phyloP scores from a whole-genome alignment of 2,329 filamentous ascomycete genomes.

The Colletotrichum kahawae region DNA sequence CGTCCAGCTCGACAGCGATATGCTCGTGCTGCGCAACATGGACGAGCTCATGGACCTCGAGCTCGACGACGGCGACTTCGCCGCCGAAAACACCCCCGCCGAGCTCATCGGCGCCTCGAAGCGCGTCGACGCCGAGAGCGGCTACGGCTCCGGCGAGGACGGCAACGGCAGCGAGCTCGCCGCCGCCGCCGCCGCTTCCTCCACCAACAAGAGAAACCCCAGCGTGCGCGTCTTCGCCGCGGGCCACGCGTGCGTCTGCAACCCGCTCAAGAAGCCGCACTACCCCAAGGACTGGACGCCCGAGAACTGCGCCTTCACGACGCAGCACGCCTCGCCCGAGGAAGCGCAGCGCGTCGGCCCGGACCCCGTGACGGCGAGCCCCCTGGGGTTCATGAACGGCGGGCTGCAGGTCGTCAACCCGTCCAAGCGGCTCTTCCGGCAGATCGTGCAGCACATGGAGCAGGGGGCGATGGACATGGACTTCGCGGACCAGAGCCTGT shows the following conservation, averaged over 20 bases:
- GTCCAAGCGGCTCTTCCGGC: slow-evolving; percentile 48
- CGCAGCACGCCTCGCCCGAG: slow-evolving; percentile 52
- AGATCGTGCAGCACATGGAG: slow-evolving; percentile 58
- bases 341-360: slow-evolving; percentile 50
- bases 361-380: slow-evolving; percentile 46
- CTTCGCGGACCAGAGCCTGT: slow-evolving; percentile 65
- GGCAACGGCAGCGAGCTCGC: background rate
- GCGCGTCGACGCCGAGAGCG: background rate
- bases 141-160: slow-evolving; percentile 3
- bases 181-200: background rate
- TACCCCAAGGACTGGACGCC: slow-evolving; percentile 76
- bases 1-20: slow-evolving; percentile 87
- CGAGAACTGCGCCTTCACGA: slow-evolving; percentile 63
- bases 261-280: slow-evolving; percentile 77
- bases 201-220: background rate
- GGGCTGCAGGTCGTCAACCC: slow-evolving; percentile 64
- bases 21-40: slow-evolving; percentile 85
- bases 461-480: slow-evolving; percentile 51
- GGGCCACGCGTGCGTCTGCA: slow-evolving; percentile 85
- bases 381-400: slow-evolving; percentile 59
- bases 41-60: slow-evolving; percentile 88
- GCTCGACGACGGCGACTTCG: slow-evolving; percentile 57
- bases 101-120: slow-evolving; percentile 3
- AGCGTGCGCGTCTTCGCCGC: slow-evolving; percentile 74
- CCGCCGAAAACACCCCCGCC: slow-evolving; percentile 11